phyloP scores from a whole-genome alignment of 2,329 filamentous ascomycete species.

The Colletotrichum limetticola region DNA sequence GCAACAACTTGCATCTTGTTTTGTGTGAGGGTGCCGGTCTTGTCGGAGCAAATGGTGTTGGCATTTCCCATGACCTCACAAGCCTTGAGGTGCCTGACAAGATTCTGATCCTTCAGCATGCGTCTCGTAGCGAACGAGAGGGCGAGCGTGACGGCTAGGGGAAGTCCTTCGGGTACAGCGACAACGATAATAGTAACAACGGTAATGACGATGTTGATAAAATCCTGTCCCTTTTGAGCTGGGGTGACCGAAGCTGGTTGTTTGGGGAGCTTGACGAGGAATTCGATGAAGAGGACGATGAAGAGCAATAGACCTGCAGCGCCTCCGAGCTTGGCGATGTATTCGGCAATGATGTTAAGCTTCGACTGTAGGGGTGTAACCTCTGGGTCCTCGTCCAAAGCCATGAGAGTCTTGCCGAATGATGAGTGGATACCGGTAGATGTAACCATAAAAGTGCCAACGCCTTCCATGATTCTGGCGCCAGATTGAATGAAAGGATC shows the following conservation, averaged over 20 bases:
- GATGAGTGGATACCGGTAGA: constrained; percentile 79
- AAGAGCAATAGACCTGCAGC: constrained; percentile 83
- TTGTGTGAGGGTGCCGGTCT: constrained; percentile 74
- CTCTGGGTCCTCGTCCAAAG: constrained; percentile 77
- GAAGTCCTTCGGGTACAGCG: constrained; percentile 81
- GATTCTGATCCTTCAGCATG: constrained; percentile 82
- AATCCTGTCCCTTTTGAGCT: constrained; percentile 81
- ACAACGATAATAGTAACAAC: constrained; percentile 85
- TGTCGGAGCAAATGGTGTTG: constrained; percentile 76
- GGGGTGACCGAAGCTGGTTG: constrained; percentile 60
- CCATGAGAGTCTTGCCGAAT: constrained; percentile 80
- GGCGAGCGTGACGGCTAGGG: constrained; percentile 81
- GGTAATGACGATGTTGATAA: constrained; percentile 81
- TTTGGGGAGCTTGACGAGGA: constrained; percentile 74
- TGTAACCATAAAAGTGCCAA: constrained; percentile 79
- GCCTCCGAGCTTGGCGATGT: constrained; percentile 82
- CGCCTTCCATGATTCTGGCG: constrained; percentile 79
- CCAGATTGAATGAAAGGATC: constrained; percentile 90
- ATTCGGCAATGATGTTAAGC: constrained; percentile 78
- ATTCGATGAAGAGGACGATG: constrained; percentile 86
- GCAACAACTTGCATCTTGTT: constrained; percentile 77
- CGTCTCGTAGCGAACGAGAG: constrained; percentile 81
- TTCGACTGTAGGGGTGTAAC: constrained; percentile 83
- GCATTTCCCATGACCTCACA: constrained; percentile 87
- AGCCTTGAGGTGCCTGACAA: constrained; percentile 80